phyloP scores from a whole-genome alignment of 352 stramenopile genomes.

The Globisporangium heterothallicum region DNA sequence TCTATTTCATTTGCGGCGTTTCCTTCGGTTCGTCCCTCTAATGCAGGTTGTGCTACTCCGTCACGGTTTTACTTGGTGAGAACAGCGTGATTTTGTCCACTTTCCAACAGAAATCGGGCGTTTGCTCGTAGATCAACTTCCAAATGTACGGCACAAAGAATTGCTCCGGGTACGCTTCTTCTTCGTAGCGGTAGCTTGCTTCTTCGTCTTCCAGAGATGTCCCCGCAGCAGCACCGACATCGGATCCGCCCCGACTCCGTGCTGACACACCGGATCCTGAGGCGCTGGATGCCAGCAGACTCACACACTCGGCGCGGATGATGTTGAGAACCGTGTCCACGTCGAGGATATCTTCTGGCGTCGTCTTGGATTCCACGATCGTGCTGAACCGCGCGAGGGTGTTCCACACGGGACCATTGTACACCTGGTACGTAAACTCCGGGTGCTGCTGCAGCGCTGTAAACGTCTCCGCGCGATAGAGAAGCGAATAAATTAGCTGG shows the following conservation, averaged over 20 bases:
- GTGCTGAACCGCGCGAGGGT: constrained; percentile 57
- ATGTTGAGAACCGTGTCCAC: constrained; percentile 57
- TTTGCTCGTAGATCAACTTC: constrained; percentile 68
- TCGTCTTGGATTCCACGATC: constrained; percentile 61
- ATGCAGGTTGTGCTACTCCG: constrained; percentile 15
- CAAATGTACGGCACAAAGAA: constrained; percentile 82
- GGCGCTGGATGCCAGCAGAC: constrained; percentile 46
- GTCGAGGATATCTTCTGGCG: constrained; percentile 46
- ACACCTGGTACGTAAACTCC: constrained; percentile 50
- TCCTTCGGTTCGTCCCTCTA: no score
- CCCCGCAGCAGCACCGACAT: not conserved
- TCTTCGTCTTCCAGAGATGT: constrained; percentile 34
- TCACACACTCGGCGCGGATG: constrained; percentile 69
- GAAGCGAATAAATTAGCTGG: constrained; percentile 84
- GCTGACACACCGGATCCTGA: constrained; percentile 13
- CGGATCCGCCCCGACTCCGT: not conserved
- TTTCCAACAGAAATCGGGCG: constrained; percentile 76
- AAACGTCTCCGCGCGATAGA: constrained; percentile 68
- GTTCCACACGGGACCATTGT: constrained; percentile 59
- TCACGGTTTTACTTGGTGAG: constrained; percentile 20
- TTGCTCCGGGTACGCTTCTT: constrained; percentile 59
- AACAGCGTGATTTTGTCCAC: constrained; percentile 80
- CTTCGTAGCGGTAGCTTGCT: constrained; percentile 78
- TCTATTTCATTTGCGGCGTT: not conserved
- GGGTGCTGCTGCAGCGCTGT: constrained; percentile 43